Base-by-base conservation (phyloP, 306 rosid species). In the Cucurbita argyrosperma region DNA sequence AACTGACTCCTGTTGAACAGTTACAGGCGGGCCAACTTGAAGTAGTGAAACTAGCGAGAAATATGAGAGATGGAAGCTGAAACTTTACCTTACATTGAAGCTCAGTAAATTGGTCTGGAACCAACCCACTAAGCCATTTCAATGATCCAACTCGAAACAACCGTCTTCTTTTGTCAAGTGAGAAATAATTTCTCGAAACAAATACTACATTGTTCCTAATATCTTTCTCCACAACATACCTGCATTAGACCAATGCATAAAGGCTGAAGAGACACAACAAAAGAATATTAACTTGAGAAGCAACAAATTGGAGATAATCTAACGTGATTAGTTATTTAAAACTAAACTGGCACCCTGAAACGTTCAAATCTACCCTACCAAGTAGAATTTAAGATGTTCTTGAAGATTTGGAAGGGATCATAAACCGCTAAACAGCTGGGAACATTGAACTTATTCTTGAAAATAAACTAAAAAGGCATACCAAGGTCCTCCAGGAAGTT, bases 171-270 rank as follows among this genome's bases (percentile, higher is more conserved):
- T 94, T 94, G 81, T 94, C 92, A n/a, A 80, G 23, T 26, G 98
- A 89, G 83, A 85, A 94, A 80, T 94, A 94, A 82, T 90, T 94
- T 85, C 96, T 89, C 47, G 98, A 94, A 76, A 88, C 96, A 80
- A 90, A 94, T 66, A 90, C 87, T 49, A 90, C 96, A 78, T 94
- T 90, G 86, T 88, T 86, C 80, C 84, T 85, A 63, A 88, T 76
- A 80, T 94, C 92, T 83, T 94, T 94, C 85, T 90, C 90, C 75
- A 94, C 98, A 59, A 90, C 98, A 76, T 89, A 94, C 96, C 98
- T 90, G 82, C 87, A 73, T 2, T 53, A 82, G 79, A 84, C 42
- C 12, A 61, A 19, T 57, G 55, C 26, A 30, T n/a, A 5, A 40
- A 49, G 49, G 58, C 57, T 56, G 47, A 26, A 55, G 8, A 51